Evolutionary conservation across 2,329 filamentous ascomycete genomes (phyloP), one percentile per base, ranked within the genome.

Genomic region (Verticillium albo-atrum): DNA sequence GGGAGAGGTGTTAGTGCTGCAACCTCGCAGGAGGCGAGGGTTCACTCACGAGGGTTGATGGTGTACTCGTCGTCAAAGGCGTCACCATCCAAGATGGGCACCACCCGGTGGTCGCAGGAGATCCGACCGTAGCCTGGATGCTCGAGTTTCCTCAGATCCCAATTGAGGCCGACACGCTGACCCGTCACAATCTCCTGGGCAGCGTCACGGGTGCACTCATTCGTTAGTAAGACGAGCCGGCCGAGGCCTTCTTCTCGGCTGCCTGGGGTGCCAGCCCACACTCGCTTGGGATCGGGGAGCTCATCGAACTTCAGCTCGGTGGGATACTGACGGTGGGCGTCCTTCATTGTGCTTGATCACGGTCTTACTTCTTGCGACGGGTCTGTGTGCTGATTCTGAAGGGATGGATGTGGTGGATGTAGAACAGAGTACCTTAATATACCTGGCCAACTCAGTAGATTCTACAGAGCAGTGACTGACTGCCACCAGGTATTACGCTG

Each of bases 91-190:
- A 83, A 70, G 9, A 83, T 63, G 4, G 78, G 76, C 2, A 82
- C 72, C 58, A 85, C 79, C 58, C 75, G 75, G 63, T 84, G 82
- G 32, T 79, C 69, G 56, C 78, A 79, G 7, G 79, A 77, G 35
- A 78, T 76, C 2, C 83, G 75, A 52, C 77, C 77, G 63, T 84
- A 80, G 61, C 80, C 79, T 1, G 82, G 79, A 63, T 79, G 77
- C 59, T 85, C 81, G 2, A 85, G 70, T 65, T 85, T 85, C n/a
- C 76, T 79, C 60, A 86, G 67, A 25, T 82, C 79, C 83, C 83
- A 86, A 27, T 77, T 77, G 37, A 86, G 73, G 12, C 78, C 79
- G 27, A 84, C 76, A 34, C 81, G 75, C 23, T 73, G 72, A 10
- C 83, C 83, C 0, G 77, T 80, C 42, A 72, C 74, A 64, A 85